Percentiles rank a stretch among this genome's conserved stretches.
These are phyloP conservation scores for Naegleria lovaniensis DNA, from an alignment of 208 protist species.

Conservation along the genomic window DNA sequence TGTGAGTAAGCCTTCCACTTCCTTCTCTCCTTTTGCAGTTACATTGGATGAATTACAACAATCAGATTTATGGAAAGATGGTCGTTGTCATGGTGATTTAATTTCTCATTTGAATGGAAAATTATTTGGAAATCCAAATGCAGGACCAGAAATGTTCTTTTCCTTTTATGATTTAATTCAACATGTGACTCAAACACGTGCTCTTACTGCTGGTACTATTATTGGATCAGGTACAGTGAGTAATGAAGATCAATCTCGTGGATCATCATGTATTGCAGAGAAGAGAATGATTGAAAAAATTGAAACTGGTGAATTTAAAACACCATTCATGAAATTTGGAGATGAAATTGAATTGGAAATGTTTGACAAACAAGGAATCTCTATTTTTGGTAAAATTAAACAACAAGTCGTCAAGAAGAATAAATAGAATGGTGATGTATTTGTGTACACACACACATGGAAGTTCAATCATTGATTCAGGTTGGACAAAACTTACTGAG, in stretches of 20 bases:
- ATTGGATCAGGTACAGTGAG: conserved; percentile 22
- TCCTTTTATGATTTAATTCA: conserved; percentile 25
- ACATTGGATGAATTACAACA: conserved; percentile 10
- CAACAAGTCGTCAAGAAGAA: neutral
- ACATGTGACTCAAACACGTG: conserved; percentile 13
- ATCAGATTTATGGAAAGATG: neutral
- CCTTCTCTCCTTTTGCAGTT: conserved; percentile 8
- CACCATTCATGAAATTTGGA: conserved; percentile 27
- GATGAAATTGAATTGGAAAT: conserved; percentile 17
- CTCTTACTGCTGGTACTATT: conserved; percentile 18
- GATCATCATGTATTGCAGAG: conserved; percentile 5
- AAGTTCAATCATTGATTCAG: too few species aligned
- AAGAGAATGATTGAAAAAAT: conserved; percentile 33
- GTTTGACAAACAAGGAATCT: neutral
- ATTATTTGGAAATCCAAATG: conserved; percentile 12
- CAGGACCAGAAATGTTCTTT: conserved; percentile 26
- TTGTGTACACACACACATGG: too few species aligned
- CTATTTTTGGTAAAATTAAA: neutral
- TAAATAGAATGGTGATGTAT: neutral
- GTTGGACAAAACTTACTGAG: too few species aligned
- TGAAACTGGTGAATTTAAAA: conserved; percentile 5
- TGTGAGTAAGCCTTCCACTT: conserved; percentile 5
- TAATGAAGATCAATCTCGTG: conserved; percentile 13
- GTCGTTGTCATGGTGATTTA: neutral
- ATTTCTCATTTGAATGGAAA: conserved; percentile 2